These are phyloP conservation scores for Didymella keratinophila DNA, from an alignment of 2,329 filamentous ascomycete species.

Conservation along the genomic window DNA sequence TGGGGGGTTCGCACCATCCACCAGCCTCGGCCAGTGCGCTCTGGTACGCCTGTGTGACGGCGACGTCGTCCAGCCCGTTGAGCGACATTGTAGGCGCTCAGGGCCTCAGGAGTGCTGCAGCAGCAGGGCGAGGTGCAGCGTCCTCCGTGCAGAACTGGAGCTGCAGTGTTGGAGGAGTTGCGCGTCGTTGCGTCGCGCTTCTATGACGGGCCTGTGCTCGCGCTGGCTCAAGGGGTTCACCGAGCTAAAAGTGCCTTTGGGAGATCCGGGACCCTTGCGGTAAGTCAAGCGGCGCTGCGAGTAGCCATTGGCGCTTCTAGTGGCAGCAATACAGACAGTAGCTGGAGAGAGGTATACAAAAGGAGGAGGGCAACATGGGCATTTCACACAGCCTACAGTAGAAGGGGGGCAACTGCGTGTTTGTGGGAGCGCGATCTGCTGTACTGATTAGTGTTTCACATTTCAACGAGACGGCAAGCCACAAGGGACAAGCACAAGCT, in stretches of 20 bases:
- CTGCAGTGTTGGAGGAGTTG: conserved; percentile 12
- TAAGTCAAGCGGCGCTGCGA: conserved; percentile 20
- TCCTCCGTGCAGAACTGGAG: conserved; percentile 8
- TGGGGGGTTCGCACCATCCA: conserved; percentile 78
- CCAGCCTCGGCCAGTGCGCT: conserved; percentile 80
- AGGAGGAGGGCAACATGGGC: background rate
- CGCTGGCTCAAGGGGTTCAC: conserved; percentile 10
- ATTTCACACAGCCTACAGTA: conserved; percentile 20
- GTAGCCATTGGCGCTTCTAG: conserved; percentile 24
- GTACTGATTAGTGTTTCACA: conserved; percentile 19
- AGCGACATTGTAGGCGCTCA: conserved; percentile 74
- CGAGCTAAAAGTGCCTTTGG: conserved; percentile 4
- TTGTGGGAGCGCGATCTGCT: conserved; percentile 6
- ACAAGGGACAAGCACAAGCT: conserved; percentile 6
- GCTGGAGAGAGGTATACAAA: conserved; percentile 2
- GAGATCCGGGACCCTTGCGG: background rate
- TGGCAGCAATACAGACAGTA: conserved; percentile 18
- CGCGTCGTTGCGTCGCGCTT: conserved; percentile 7
- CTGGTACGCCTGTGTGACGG: conserved; percentile 85
- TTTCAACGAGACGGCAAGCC: conserved; percentile 4
- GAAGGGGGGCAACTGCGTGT: conserved; percentile 9
- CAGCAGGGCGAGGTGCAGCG: conserved; percentile 18
- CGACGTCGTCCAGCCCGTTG: conserved; percentile 86
- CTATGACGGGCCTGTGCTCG: conserved; percentile 3
- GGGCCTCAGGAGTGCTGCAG: conserved; percentile 20